Evolutionary conservation across 2,329 filamentous ascomycete species (phyloP), one percentile per base, ranked within the genome.

Genomic region (Pseudogymnoascus sp.): DNA sequence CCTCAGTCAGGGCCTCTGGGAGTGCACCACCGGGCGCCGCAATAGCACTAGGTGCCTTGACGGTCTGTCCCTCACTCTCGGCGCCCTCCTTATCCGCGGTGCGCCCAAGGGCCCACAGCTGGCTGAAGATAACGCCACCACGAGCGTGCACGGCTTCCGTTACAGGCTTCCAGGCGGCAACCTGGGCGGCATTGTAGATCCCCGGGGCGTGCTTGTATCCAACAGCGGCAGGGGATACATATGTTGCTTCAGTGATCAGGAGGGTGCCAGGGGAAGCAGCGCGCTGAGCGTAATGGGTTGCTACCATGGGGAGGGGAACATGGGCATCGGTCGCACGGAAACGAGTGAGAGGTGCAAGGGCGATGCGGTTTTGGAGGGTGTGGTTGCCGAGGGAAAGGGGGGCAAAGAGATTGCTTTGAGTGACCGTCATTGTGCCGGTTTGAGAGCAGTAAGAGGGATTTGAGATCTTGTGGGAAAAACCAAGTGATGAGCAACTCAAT

Each of bases 41-140:
- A 16, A 68, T 64, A 54, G 66, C 43, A 34, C 57, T 58, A 3
- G 67, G 47, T 39, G 62, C 58, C 14, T 64, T 60, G 6, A 62
- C 63, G 9, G 64, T 62, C 6, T 63, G 60, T 1, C 67, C 68
- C 11, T 54, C 47, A 7, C 39, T 59, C 54, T 57, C 57, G 30
- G 61, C 64, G n/a, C 64, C 65, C n/a, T 68, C 69, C 37, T 65
- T 65, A 60, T 63, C 64, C 3, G 70, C 68, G 9, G 71, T 67
- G 8, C 85, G 78, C 4, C 85, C 85, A 0, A 84, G 70, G 1
- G 79, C 79, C 82, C 83, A 87, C 1, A 88, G 72, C 69, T 87
- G 85, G 4, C 78, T 67, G 71, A 78, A 86, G 64, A 86, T 83
- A 66, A 77, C 80, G 22, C 76, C 78, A 22, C 79, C 79, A 67